Evolutionary conservation across 805 yeast species (phyloP).

Genomic region (Zygoascus bituminiphila): DNA sequence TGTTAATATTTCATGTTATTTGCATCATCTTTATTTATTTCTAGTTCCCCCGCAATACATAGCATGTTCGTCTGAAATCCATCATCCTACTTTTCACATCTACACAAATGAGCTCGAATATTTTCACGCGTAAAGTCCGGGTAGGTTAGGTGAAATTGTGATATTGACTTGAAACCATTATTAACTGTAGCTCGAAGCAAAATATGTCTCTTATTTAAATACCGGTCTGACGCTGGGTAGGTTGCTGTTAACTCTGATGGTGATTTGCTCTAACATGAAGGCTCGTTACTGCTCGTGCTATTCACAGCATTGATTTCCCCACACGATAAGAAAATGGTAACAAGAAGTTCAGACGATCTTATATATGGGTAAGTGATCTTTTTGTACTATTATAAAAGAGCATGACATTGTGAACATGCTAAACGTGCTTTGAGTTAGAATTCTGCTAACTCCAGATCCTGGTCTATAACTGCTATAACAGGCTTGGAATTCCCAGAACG

Average conservation of each 20-base stretch:
- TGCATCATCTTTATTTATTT: too few relatives aligned
- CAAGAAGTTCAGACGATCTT: too few relatives aligned
- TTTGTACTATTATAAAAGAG: too few relatives aligned
- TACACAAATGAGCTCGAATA: background rate
- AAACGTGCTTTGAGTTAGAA: too few relatives aligned
- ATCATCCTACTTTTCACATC: background rate
- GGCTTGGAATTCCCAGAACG: conserved; percentile 62
- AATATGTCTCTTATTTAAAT: background rate
- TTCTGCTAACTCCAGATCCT: too few relatives aligned
- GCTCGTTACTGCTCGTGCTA: background rate
- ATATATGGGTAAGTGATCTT: too few relatives aligned
- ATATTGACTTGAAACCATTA: background rate
- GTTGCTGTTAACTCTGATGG: background rate
- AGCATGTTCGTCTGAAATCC: too few relatives aligned
- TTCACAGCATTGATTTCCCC: background rate
- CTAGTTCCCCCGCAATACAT: too few relatives aligned
- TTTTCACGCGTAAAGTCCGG: background rate
- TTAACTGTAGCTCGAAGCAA: conserved; percentile 1
- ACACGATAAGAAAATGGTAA: conserved; percentile 6
- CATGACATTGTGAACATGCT: too few relatives aligned
- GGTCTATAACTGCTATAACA: conserved; percentile 73
- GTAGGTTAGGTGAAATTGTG: background rate
- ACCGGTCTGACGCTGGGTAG: background rate
- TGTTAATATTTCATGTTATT: too few relatives aligned
- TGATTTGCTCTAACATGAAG: background rate